Conservation (phyloP, 2,329 filamentous ascomycete species). For the Monilinia vaccinii-corymbosi region DNA sequence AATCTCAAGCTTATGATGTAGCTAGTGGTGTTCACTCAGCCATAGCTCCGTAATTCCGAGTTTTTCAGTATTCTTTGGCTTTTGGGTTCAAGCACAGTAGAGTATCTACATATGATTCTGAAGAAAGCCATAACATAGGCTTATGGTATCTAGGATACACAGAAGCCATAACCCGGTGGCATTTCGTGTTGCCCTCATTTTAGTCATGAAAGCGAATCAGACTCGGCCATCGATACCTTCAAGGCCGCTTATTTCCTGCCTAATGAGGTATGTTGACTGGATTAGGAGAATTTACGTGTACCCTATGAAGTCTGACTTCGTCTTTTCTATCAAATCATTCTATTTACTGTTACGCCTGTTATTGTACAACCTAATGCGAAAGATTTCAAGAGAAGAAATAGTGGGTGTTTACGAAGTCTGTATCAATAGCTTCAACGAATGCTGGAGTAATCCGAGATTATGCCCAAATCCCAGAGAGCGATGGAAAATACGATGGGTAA, state of each 20-base stretch:
- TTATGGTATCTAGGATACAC: not conserved
- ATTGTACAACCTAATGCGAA: conserved; percentile 43
- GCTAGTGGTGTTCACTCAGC: conserved; percentile 45
- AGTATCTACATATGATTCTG: not conserved
- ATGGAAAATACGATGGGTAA: not conserved
- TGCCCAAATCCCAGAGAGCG: too few relatives aligned
- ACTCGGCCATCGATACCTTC: conserved; percentile 24
- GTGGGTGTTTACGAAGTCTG: conserved; percentile 30
- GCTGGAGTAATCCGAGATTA: not conserved
- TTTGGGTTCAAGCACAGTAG: not conserved
- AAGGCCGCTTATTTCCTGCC: conserved; percentile 17
- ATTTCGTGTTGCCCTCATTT: conserved; percentile 31
- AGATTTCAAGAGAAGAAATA: conserved; percentile 46
- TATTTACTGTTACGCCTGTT: conserved; percentile 32
- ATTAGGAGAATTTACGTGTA: conserved; percentile 22
- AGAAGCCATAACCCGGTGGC: conserved; percentile 11
- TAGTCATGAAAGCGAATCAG: conserved; percentile 35
- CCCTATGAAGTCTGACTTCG: not conserved
- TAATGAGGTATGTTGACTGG: conserved; percentile 20
- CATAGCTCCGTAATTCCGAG: conserved; percentile 58
- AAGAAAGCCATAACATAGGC: not conserved
- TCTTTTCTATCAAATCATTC: too few relatives aligned
- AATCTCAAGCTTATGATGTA: conserved; percentile 47
- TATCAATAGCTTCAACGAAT: conserved; percentile 18
- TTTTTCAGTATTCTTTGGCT: conserved; percentile 55